These are phyloP conservation scores for Salix viminalis DNA, from an alignment of 345 rosid species.

Conservation along the genomic window DNA sequence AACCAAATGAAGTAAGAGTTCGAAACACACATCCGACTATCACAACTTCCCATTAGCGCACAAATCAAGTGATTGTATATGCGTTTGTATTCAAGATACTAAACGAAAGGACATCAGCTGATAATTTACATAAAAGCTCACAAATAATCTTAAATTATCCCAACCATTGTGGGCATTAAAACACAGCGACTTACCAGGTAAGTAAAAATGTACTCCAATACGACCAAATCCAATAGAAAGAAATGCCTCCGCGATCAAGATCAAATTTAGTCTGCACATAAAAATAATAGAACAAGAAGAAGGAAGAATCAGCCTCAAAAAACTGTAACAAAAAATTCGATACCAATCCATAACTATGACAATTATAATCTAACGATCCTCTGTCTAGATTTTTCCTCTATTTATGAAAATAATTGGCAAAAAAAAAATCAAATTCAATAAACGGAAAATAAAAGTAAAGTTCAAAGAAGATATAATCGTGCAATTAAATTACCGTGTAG, in stretches of 20 bases:
- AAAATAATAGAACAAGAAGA: neutral
- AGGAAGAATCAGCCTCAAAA: neutral
- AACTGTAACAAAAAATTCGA: no score
- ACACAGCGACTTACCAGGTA: conserved; percentile 63
- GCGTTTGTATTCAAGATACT: neutral
- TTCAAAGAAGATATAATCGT: neutral
- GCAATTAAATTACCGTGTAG: conserved; percentile 58
- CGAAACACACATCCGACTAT: neutral
- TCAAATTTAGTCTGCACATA: conserved; percentile 45
- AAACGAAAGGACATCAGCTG: neutral
- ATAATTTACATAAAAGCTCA: neutral
- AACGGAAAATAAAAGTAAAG: neutral
- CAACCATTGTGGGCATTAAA: neutral
- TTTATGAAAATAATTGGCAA: neutral
- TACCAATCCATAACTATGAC: no score
- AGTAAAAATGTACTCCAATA: conserved; percentile 99
- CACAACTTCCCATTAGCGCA: neutral
- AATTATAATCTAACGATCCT: no score
- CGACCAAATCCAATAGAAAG: conserved; percentile 97
- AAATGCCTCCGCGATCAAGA: conserved; percentile 53
- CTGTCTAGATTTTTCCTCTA: neutral
- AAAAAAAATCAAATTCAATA: neutral
- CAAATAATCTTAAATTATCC: neutral
- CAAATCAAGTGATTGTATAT: neutral
- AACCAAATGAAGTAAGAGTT: neutral